These are phyloP conservation scores for Triadica sebifera DNA, from an alignment of 345 rosid species.

Conservation along the genomic window DNA sequence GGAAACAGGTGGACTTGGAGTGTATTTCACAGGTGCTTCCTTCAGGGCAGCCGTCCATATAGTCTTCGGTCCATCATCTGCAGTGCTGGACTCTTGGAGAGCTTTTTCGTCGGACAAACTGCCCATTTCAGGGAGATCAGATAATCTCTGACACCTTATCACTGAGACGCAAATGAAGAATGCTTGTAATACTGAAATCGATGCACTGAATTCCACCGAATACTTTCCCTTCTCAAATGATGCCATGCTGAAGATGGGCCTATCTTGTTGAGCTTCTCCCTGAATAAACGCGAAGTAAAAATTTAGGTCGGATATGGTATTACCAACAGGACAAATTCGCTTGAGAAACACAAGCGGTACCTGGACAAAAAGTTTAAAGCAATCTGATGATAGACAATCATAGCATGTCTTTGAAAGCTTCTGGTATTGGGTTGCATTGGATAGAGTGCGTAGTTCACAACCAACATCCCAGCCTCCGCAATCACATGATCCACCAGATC, in stretches of 20 bases:
- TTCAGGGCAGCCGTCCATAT: neutral
- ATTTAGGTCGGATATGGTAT: neutral
- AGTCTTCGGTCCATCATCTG: constrained; percentile 23
- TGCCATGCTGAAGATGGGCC: constrained; percentile 54
- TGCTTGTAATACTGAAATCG: constrained; percentile 63
- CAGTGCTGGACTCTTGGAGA: constrained; percentile 20
- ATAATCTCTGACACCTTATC: constrained; percentile 39
- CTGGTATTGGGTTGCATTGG: constrained; percentile 28
- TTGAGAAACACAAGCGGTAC: constrained; percentile 30
- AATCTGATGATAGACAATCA: constrained; percentile 25
- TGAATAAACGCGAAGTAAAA: constrained; percentile 18
- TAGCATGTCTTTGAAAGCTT: constrained; percentile 24
- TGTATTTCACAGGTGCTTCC: constrained; percentile 42
- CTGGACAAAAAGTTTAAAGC: constrained; percentile 56
- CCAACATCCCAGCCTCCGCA: constrained; percentile 99
- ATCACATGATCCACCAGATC: constrained; percentile 71
- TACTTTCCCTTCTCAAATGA: constrained; percentile 52
- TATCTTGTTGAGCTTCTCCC: constrained; percentile 38
- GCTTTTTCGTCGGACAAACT: constrained; percentile 21
- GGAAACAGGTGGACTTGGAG: constrained; percentile 72
- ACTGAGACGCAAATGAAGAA: constrained; percentile 61
- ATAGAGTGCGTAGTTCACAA: constrained; percentile 57
- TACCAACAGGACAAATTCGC: constrained; percentile 2
- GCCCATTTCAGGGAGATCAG: constrained; percentile 25
- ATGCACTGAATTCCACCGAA: constrained; percentile 59